Evolutionary conservation across 2,329 filamentous ascomycete species (phyloP).

Genomic region (Aciculosporium take): DNA sequence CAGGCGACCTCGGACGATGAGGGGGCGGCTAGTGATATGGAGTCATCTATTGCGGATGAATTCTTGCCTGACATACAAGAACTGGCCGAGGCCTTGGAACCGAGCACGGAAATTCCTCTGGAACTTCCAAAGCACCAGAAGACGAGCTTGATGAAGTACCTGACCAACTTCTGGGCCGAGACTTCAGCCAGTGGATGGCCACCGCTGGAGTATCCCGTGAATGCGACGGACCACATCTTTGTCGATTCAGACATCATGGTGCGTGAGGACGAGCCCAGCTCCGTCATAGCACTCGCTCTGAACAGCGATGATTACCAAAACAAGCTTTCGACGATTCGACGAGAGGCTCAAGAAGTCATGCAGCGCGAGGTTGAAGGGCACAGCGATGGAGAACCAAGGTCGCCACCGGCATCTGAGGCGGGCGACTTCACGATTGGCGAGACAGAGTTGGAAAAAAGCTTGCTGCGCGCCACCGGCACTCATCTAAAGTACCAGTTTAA

Average conservation of each 20-base stretch:
- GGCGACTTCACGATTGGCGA: conserved; percentile 38
- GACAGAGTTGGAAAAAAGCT: conserved; percentile 67
- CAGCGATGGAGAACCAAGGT: conserved; percentile 16
- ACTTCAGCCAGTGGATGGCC: conserved; percentile 91
- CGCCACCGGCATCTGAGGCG: conserved; percentile 20
- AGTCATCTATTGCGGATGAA: conserved; percentile 55
- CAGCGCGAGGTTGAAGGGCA: conserved; percentile 22
- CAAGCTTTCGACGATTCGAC: conserved; percentile 58
- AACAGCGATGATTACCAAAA: conserved; percentile 75
- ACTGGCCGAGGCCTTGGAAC: conserved; percentile 47
- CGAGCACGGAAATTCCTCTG: conserved; percentile 44
- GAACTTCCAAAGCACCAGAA: conserved; percentile 88
- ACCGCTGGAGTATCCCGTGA: conserved; percentile 81
- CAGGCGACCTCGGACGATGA: conserved; percentile 57
- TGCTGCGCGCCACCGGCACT: conserved; percentile 73
- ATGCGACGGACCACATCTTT: conserved; percentile 83
- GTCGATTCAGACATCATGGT: conserved; percentile 95
- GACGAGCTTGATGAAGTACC: conserved; percentile 83
- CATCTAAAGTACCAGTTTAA: conserved; percentile 94
- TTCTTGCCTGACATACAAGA: conserved; percentile 49
- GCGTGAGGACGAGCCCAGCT: conserved; percentile 92
- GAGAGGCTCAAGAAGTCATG: conserved; percentile 29
- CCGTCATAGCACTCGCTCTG: conserved; percentile 83
- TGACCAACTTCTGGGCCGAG: conserved; percentile 97
- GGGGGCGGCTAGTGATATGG: conserved; percentile 54